phyloP scores from a whole-genome alignment of 176 grass and related monocot genomes.

The Puccinellia tenuiflora region DNA sequence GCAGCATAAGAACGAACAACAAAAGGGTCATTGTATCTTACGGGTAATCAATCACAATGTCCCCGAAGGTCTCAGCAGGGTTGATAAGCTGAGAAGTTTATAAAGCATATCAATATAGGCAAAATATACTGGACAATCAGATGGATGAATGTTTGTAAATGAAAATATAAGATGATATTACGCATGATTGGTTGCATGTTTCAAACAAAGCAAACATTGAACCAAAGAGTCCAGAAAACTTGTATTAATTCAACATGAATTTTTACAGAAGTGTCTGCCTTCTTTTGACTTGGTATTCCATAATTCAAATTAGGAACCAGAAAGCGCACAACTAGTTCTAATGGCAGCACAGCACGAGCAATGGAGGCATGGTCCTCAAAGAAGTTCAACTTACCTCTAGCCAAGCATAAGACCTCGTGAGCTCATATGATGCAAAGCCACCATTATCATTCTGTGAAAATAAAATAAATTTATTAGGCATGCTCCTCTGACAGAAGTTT shows the following conservation, averaged over 20 bases:
- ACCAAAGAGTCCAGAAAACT: background rate
- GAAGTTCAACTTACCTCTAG: conserved; percentile 62
- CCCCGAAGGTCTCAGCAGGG: conserved; percentile 89
- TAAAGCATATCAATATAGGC: conserved; percentile 19
- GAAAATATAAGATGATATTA: conserved; percentile 7
- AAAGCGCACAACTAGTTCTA: background rate
- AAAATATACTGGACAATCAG: conserved; percentile 13
- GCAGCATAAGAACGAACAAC: background rate
- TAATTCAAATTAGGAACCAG: conserved; percentile 2
- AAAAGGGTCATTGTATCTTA: conserved; percentile 43
- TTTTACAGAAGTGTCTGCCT: background rate
- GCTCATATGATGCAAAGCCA: conserved; percentile 87
- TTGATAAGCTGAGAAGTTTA: conserved; percentile 64
- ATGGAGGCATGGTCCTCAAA: background rate
- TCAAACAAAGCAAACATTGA: conserved; percentile 8
- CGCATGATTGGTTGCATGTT: background rate
- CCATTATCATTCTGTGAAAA: conserved; percentile 73
- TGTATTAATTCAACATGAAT: background rate
- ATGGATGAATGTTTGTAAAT: background rate
- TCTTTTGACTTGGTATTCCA: background rate
- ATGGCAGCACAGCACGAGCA: background rate
- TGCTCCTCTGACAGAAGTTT: background rate
- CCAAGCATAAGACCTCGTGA: conserved; percentile 90
- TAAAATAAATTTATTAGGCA: conserved; percentile 19
- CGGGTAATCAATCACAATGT: conserved; percentile 92